Base-by-base conservation (phyloP, 2,329 filamentous ascomycete genomes). In the Elsinoe batatas region DNA sequence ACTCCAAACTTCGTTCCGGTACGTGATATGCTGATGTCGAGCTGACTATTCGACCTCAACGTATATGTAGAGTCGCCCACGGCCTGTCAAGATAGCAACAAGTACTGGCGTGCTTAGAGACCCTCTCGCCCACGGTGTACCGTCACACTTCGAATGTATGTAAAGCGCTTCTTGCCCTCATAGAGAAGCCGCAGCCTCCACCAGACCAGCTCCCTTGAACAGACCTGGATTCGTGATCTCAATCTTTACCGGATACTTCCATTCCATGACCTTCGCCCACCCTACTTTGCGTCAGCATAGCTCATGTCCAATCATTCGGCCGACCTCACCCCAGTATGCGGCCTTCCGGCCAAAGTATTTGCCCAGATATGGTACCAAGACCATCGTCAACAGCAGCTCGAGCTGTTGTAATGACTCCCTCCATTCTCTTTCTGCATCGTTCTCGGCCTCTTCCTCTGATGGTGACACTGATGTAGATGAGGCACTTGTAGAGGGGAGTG, bases 331-430 rank as follows among this genome's bases (percentile, higher is more conserved):
- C 88, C 90, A 96, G 69, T 95, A 96, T 58, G 91, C 91, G 75
- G 91, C 94, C 71, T 89, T 94, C 69, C 93, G 81, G 44, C 93
- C 93, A 70, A 96, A 82, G 73, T 90, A 97, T 73, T 97, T 98
- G 58, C 93, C 93, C 63, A 89, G 76, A 70, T 95, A 96, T 2
- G 93, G 93, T 51, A 98, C 85, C 63, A 97, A 72, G 49, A 97
- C 87, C 89, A 98, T 95, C 17, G 88, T 95, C 68, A 97, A 72
- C 62, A 98, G 77, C 61, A 97, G 77, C 74, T 98, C 90, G 58
- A 98, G 74, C 73, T 98, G 93, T 71, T 96, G 88, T 60, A 98
- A 74, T 64, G 88, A 95, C 65, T 91, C 88, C 64, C 91, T 86
- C 93, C 93, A 98, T 73, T 98, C 91, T 59, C 81, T 81, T 71